Evolutionary conservation across 1,139 yeast genomes (phyloP), one percentile per base, ranked within the genome.

Genomic region (Lodderomyces margitis): DNA sequence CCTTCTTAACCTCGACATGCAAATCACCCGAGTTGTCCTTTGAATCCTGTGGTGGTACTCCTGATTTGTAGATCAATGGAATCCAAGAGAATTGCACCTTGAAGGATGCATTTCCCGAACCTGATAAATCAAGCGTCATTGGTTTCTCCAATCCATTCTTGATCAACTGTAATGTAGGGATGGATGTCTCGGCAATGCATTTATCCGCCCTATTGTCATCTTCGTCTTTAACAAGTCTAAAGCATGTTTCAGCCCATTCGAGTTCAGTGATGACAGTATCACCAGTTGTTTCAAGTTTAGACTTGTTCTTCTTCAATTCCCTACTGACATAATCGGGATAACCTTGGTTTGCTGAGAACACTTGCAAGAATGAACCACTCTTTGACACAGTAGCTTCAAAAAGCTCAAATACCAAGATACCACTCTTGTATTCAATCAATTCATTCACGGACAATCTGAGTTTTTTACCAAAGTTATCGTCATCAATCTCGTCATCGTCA

Each of bases 221-320:
- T 51, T 74, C 62, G 48, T 78, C 64, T 58, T 79, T 80, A 4
- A 75, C 75, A 32, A 87, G 60, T 56, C 87, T 77, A 61, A 91
- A 74, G 7, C 76, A 70, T 1, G 81, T 74, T 42, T 73, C 66
- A 2, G 97, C 87, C 73, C 81, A 79, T 34, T 83, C 89, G 43
- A 91, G 70, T 59, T 89, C 95, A 48, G 81, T 83, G 44, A 91
- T 71, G 48, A 82, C 64, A 20, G 69, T 81, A 62, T 89, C 97
- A 48, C 91, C 89, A 25, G 85, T 79, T 49, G 72, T 74, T 49
- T 78, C 80, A 44, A 80, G 58, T 46, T 70, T 70, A 30, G 66
- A 55, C 24, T 66, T 62, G 44, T 69, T 68, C 23, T 63, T 56
- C 32, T 52, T 59, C 52, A 71, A 57, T 50, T 72, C 73, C 25